A percentile compares a stretch with the other conserved stretches of the same genome.
Conservation (phyloP, 768 basidiomycete genomes). For the Phanerochaete carnosa region DNA sequence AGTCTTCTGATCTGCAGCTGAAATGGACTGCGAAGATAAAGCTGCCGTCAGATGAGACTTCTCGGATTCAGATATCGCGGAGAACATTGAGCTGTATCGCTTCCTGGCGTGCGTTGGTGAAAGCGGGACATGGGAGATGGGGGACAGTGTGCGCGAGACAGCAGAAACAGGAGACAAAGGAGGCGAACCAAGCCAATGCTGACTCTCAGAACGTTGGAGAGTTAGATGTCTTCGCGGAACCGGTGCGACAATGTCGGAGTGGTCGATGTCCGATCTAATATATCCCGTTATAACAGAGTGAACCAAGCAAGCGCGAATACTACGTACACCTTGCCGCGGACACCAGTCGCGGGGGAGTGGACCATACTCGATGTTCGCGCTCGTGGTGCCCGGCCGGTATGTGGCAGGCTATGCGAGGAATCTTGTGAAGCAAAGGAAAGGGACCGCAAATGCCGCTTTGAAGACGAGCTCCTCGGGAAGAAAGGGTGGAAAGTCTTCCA, state of each 20-base stretch:
- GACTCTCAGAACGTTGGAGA: conserved; percentile 54
- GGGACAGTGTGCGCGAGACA: conserved; percentile 38
- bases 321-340: conserved; percentile 21
- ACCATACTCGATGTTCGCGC: conserved; percentile 16
- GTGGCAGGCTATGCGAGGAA: conserved; percentile 13
- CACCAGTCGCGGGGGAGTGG: conserved; percentile 15
- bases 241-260: conserved; percentile 55
- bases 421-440: conserved; percentile 2
- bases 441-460: conserved; percentile 4
- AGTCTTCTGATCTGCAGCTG: conserved; percentile 7
- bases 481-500: conserved; percentile 15
- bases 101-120: conserved; percentile 17
- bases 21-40: background rate
- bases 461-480: conserved; percentile 5
- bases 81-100: conserved; percentile 35
- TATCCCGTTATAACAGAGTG: background rate
- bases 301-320: background rate
- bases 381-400: conserved; percentile 13
- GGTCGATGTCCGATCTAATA: conserved; percentile 29
- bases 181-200: conserved; percentile 55
- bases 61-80: conserved; percentile 39
- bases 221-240: conserved; percentile 61
- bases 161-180: conserved; percentile 47
- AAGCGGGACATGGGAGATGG: conserved; percentile 33
- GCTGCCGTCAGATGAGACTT: conserved; percentile 17